Base-by-base conservation (phyloP, 2,329 filamentous ascomycete genomes). In the Ciborinia camelliae region DNA sequence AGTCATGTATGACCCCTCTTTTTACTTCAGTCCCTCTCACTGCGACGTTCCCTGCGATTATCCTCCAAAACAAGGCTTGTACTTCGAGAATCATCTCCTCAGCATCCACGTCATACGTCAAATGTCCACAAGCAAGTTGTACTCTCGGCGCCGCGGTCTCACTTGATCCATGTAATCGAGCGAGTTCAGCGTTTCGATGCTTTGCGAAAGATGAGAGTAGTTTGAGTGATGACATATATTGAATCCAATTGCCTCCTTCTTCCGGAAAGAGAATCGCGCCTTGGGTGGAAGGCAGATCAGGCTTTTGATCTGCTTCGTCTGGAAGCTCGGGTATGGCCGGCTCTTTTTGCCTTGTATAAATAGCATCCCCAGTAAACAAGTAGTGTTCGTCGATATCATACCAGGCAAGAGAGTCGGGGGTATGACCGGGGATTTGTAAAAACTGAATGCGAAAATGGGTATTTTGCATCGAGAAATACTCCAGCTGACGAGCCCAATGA, bases 311-410 rank as follows among this genome's bases (percentile, higher is more conserved):
- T 2, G 51, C 45, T 45, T 67, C 63, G 51, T 66, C 45, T 26
- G 70, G 70, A 65, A 77, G 72, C 23, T 68, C 71, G 18, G 75
- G 73, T n/a, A 73, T 71, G 0, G 72, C 70, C 18, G 71, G 70
- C 4, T 55, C 50, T 50, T 67, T 63, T 47, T 70, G 68, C 28
- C 71, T 70, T 61, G 79, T 76, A 68, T 81, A 82, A 63, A 81
- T 75, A 7, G 77, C 78, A 62, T 82, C 80, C 7, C 80, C 80
- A 6, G 81, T 77, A 62, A 77, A 82, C 0, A 82, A 69, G 53
- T 76, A 72, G 41, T 78, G 75, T 66, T 81, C 79, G 1, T 75
- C 70, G 12, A 75, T 70, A 32, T 64, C 62, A 26, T 51, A 59
- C 62, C 53, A 58, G 37, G 62, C 53, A 23, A 64, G 62, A n/a